Conservation (phyloP, 2,329 filamentous ascomycete genomes). For the Talaromyces verruculosus region DNA sequence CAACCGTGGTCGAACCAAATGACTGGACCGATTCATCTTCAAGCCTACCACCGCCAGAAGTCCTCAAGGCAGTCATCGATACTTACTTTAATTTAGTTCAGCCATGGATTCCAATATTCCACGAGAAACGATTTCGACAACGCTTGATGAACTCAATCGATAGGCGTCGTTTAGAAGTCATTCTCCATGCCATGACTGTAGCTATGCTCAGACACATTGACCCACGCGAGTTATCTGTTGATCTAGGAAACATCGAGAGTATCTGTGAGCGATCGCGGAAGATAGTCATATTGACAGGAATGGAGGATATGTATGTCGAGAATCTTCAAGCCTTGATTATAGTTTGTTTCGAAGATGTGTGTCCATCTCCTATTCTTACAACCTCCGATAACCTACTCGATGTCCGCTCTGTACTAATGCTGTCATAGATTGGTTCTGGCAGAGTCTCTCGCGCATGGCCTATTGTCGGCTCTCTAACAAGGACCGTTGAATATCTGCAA, state of each 20-base stretch:
- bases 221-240: slow-evolving; percentile 5
- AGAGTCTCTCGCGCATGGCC: slow-evolving; percentile 37
- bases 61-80: slow-evolving; percentile 33
- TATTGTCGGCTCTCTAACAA: slow-evolving; percentile 38
- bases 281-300: slow-evolving; percentile 22
- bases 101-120: slow-evolving; percentile 45
- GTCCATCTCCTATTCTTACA: slow-evolving; percentile 10
- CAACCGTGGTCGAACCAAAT: neutral
- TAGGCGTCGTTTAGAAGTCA: slow-evolving; percentile 29
- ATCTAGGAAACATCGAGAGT: neutral
- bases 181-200: slow-evolving; percentile 42
- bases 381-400: neutral
- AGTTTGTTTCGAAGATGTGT: slow-evolving; percentile 40
- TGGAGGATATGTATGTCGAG: slow-evolving; percentile 29
- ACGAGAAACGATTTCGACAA: slow-evolving; percentile 33
- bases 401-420: neutral
- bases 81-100: slow-evolving; percentile 44
- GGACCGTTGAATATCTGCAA: slow-evolving; percentile 42
- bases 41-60: neutral
- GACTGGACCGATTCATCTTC: neutral
- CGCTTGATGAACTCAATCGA: slow-evolving; percentile 29
- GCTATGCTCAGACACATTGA: slow-evolving; percentile 38
- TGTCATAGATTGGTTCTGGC: slow-evolving; percentile 34
- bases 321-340: slow-evolving; percentile 33
- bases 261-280: slow-evolving; percentile 16